Evolutionary conservation across 192 early-diverging fungal species (phyloP).

Genomic region (Coemansia sp.): DNA sequence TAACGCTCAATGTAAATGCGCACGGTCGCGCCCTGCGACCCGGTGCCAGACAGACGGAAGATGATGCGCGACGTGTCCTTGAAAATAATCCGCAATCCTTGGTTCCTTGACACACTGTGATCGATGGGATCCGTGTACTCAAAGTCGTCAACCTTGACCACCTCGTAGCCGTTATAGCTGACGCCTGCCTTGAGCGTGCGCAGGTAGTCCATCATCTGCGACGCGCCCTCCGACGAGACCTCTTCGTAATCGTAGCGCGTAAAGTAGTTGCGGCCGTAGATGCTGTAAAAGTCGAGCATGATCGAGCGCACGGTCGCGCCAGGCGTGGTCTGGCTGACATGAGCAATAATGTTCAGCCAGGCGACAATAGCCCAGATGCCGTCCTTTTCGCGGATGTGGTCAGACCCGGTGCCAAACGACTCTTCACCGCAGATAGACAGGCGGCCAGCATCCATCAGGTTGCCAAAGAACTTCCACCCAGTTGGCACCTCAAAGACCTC

Average conservation of each 20-base stretch:
- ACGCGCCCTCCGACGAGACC: slow-evolving; percentile 74
- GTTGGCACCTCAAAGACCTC: slow-evolving; percentile 88
- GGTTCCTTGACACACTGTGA: slow-evolving; percentile 73
- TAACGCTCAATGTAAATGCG: slow-evolving; percentile 92
- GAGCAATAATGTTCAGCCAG: slow-evolving; percentile 93
- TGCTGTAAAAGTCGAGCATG: slow-evolving; percentile 70
- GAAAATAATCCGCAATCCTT: slow-evolving; percentile 90
- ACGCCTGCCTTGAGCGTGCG: slow-evolving; percentile 55
- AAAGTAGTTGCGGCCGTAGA: slow-evolving; percentile 97
- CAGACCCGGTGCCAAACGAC: slow-evolving; percentile 96
- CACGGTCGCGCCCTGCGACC: slow-evolving; percentile 92
- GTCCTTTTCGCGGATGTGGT: slow-evolving; percentile 99
- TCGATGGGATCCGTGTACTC: slow-evolving; percentile 93
- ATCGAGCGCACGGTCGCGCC: slow-evolving; percentile 69
- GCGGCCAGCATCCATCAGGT: slow-evolving; percentile 93
- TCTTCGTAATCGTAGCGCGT: slow-evolving; percentile 96
- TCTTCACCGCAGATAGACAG: slow-evolving; percentile 97
- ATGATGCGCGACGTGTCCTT: slow-evolving; percentile 88
- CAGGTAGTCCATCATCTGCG: slow-evolving; percentile 73
- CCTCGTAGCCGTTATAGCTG: slow-evolving; percentile 55
- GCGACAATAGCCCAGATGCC: slow-evolving; percentile 97
- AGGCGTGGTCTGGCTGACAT: slow-evolving; percentile 57
- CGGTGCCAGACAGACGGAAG: slow-evolving; percentile 90
- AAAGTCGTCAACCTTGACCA: slow-evolving; percentile 80
- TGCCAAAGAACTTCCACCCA: slow-evolving; percentile 97